These are phyloP conservation scores for Paramecium tetraurelia DNA, from an alignment of 73 alveolate species.

Conservation along the genomic window DNA sequence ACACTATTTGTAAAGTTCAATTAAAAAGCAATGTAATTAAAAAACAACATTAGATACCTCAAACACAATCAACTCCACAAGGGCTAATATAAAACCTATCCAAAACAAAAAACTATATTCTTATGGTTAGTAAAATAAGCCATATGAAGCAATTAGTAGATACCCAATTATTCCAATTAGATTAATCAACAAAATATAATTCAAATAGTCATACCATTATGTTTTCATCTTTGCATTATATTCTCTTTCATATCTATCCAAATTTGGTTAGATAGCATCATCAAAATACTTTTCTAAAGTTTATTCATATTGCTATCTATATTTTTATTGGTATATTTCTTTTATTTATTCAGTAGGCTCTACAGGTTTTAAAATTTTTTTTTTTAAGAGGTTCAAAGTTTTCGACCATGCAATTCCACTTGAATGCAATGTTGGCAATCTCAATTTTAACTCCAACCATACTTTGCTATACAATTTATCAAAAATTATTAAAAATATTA, in stretches of 20 bases:
- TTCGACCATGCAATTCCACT: background rate
- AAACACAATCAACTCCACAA: slow-evolving; percentile 21
- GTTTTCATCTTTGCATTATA: slow-evolving; percentile 17
- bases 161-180: slow-evolving; percentile 35
- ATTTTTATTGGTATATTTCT: background rate
- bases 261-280: background rate
- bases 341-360: background rate
- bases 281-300: slow-evolving; percentile 1
- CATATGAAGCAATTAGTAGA: background rate
- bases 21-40: slow-evolving; percentile 33
- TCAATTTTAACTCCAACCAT: slow-evolving; percentile 31
- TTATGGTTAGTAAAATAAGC: background rate
- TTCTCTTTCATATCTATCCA: slow-evolving; percentile 28
- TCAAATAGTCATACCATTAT: slow-evolving; percentile 41
- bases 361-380: background rate
- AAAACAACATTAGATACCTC: slow-evolving; percentile 32
- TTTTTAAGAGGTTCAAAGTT: background rate
- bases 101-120: background rate
- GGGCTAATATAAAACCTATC: slow-evolving; percentile 32
- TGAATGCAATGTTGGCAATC: slow-evolving; percentile 23
- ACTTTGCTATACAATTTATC: slow-evolving; percentile 33
- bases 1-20: background rate
- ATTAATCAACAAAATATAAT: background rate
- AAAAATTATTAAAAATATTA: background rate
- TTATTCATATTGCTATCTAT: background rate